Conservation (phyloP, 805 yeast species). For the Schizosaccharomyces octosporus region DNA sequence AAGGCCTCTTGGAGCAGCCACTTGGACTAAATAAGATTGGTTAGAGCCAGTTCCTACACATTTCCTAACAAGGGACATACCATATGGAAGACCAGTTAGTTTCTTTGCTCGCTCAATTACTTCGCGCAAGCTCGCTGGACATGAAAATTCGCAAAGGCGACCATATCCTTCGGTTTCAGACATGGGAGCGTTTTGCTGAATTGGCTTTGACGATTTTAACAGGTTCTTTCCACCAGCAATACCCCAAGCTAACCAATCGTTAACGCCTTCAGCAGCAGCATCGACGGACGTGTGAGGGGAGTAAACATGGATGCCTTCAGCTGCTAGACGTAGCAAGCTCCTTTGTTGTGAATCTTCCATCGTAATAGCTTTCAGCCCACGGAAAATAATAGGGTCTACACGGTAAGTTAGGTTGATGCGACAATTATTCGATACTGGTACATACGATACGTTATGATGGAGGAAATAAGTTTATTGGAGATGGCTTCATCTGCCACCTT, state of each 20-base stretch:
- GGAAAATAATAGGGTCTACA: slow-evolving; percentile 63
- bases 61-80: not conserved
- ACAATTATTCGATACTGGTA: not conserved
- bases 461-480: slow-evolving; percentile 18
- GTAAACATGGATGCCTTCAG: slow-evolving; percentile 65
- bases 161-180: slow-evolving; percentile 57
- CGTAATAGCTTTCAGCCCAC: slow-evolving; percentile 55
- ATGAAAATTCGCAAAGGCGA: slow-evolving; percentile 28
- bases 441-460: slow-evolving; percentile 52
- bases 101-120: slow-evolving; percentile 30
- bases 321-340: slow-evolving; percentile 46
- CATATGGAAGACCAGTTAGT: slow-evolving; percentile 3
- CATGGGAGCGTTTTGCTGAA: slow-evolving; percentile 15
- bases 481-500: slow-evolving; percentile 74
- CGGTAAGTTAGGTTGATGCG: not conserved
- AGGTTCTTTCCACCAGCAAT: slow-evolving; percentile 16
- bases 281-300: slow-evolving; percentile 93
- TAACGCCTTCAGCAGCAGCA: slow-evolving; percentile 79
- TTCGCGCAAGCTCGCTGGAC: slow-evolving; percentile 15
- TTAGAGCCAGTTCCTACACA: not conserved
- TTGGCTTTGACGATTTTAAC: slow-evolving; percentile 14
- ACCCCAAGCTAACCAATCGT: slow-evolving; percentile 66
- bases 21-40: not conserved
- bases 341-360: slow-evolving; percentile 57
- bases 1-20: not conserved